Evolutionary conservation across 768 basidiomycete genomes (phyloP), one percentile per base, ranked within the genome.

Genomic region (Psilocybe cubensis): DNA sequence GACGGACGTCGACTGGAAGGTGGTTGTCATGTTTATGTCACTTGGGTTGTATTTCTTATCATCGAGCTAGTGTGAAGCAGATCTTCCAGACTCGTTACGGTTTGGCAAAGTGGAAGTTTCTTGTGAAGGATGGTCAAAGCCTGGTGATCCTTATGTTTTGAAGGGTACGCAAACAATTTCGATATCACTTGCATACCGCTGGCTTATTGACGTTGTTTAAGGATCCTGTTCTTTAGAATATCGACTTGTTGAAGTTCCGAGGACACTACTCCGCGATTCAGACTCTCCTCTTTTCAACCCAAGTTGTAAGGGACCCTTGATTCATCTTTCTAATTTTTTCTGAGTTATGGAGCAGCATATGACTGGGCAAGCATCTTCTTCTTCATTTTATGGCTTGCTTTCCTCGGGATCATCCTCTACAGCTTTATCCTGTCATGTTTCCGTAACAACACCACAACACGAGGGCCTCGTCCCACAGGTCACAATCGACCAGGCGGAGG

Each of bases 221-320:
- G 94, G 89, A 17, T 95, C 94, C 14, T 98, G 95, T 71, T 88
- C 87, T 6, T 76, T 98, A 52, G 86, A 93, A 58, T 98, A 97
- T 68, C 81, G 83, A 45, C 83, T 98, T 2, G 83, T 92, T 18
- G 83, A 88, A 49, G 76, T 94, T 4, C 89, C 89, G 25, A 71
- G 70, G 12, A 64, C 73, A 38, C 69, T 84, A 54, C 73, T 84
- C 53, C 73, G 76, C 27, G 67, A 73, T 57, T 56, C 68, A 18
- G 69, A 73, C 52, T 67, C 63, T 38, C 69, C 72, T 2, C 44
- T 68, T 38, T 69, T 67, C 38, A 59, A 54, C 29, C 58, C 65
- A 25, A 72, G 66, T 58, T 67, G 77, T 72, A 65, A 60, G 76
- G 45, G 8, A 11, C 12, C 7, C 46, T 3, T 52, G 21, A 47